Evolutionary conservation across 495 filamentous ascomycete species (phyloP), one percentile per base, ranked within the genome.

Genomic region (Cryomyces minteri): DNA sequence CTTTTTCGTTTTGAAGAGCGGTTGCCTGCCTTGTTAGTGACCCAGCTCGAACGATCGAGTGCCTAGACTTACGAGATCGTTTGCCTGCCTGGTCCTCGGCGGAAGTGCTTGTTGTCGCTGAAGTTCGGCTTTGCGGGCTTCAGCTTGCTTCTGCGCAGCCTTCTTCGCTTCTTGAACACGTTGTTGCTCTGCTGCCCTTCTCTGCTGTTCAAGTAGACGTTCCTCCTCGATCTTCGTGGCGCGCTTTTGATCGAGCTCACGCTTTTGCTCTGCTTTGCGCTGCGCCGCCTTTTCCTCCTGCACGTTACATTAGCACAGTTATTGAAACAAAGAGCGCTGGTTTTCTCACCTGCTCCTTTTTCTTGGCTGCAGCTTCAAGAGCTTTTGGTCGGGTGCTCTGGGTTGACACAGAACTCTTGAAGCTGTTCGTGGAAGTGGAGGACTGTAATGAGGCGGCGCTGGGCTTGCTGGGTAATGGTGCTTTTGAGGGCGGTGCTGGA

Each of bases 181-280:
- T 41, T 72, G 64, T 40, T 65, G 63, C 45, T 72, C 68, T 28
- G 64, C 62, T 46, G 70, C 71, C 34, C 62, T 63, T 10, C 60
- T 65, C 47, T 67, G 61, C 43, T 71, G 67, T 46, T 76, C 68
- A 8, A 39, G 41, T 4, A 43, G 37, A 11, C 61, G 57, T 40
- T 66, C 59, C 44, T 80, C 76, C 48, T 77, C 75, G 43, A 69
- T 66, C 40, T 66, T 63, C 5, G 70, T 71, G 42, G 77, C 73
- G 45, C 79, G 71, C 60, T 81, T 86, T 43, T 82, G 79, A 52
- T 90, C 85, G 28, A 79, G 58, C 51, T 88, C 83, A 0, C 72
- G 72, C 58, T 83, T 83, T 31, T 78, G 77, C 29, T 92, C 82
- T 30, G 77, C 78, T 54, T 79, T 86, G n/a, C 79, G 76, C 50